Conservation (phyloP, 352 stramenopile genomes). For the Globisporangium perplexum region DNA sequence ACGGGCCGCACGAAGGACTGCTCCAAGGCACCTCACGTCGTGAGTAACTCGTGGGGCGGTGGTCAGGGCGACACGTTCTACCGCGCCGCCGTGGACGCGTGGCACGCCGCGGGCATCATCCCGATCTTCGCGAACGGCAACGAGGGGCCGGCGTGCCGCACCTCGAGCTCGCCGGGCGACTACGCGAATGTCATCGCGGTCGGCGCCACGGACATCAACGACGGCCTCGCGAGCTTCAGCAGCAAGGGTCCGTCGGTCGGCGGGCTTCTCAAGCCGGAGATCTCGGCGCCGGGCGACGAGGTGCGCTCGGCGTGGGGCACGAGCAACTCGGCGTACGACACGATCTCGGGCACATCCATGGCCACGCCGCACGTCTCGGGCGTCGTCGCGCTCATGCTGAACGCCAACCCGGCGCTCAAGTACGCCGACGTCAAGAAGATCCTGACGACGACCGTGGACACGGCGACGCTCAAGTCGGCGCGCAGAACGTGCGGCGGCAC, state of each 20-base stretch:
- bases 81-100: conserved; percentile 12
- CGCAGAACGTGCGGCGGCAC: conserved; percentile 19
- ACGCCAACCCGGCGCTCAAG: conserved; percentile 9
- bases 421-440: conserved; percentile 10
- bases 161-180: conserved; percentile 19
- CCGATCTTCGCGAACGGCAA: conserved; percentile 17
- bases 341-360: conserved; percentile 17
- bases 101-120: conserved; percentile 21
- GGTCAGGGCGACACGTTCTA: conserved; percentile 6
- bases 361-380: conserved; percentile 20
- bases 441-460: too few species aligned
- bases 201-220: conserved; percentile 16
- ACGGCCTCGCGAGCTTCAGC: conserved; percentile 19
- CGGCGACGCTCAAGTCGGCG: conserved; percentile 11
- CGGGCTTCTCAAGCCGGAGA: conserved; percentile 19
- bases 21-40: conserved; percentile 23
- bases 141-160: conserved; percentile 17
- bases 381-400: conserved; percentile 15
- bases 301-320: conserved; percentile 7
- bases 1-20: conserved; percentile 20
- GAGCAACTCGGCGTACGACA: conserved; percentile 3
- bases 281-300: conserved; percentile 17
- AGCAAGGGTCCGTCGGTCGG: conserved; percentile 17
- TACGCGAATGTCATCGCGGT: conserved; percentile 29
- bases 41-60: conserved; percentile 30